These are phyloP conservation scores for Wilhelminamyces savonicus DNA, from an alignment of 805 yeast species.

Conservation along the genomic window DNA sequence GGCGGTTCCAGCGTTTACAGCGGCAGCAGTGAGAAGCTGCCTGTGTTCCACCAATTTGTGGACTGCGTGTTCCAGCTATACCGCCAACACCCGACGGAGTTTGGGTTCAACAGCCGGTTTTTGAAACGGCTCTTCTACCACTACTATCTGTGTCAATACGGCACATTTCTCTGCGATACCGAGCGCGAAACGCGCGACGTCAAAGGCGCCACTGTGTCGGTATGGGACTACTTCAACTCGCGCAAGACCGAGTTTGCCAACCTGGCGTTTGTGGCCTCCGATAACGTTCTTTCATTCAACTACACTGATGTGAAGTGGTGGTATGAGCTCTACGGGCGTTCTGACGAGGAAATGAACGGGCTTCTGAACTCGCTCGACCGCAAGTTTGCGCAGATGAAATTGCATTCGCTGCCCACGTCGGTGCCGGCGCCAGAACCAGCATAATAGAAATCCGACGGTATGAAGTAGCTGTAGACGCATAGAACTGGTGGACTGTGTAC, in stretches of 20 bases:
- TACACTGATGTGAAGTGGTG: conserved; percentile 73
- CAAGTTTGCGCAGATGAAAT: conserved; percentile 34
- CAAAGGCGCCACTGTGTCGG: conserved; percentile 56
- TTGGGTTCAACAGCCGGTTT: conserved; percentile 88
- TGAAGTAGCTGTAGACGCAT: too few relatives aligned
- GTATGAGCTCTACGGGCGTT: conserved; percentile 77
- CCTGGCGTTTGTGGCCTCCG: conserved; percentile 28
- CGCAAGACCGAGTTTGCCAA: conserved; percentile 66
- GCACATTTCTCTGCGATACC: conserved; percentile 74
- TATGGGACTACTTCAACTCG: conserved; percentile 90
- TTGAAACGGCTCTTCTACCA: conserved; percentile 81
- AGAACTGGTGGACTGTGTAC: not conserved
- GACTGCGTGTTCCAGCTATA: conserved; percentile 82
- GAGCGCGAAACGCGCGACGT: conserved; percentile 53
- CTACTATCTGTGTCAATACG: conserved; percentile 89
- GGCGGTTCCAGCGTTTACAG: conserved; percentile 23
- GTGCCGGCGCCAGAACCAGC: too few relatives aligned
- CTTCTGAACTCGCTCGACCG: conserved; percentile 12
- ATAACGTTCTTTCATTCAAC: conserved; percentile 53
- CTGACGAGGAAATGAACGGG: conserved; percentile 51
- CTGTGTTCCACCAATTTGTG: conserved; percentile 89
- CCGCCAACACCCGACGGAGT: conserved; percentile 61
- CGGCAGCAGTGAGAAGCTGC: conserved; percentile 50
- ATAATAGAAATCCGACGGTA: too few relatives aligned
- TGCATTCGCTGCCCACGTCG: conserved; percentile 1